phyloP scores from a whole-genome alignment of 176 grass and related monocot species.

The Phyllostachys edulis region DNA sequence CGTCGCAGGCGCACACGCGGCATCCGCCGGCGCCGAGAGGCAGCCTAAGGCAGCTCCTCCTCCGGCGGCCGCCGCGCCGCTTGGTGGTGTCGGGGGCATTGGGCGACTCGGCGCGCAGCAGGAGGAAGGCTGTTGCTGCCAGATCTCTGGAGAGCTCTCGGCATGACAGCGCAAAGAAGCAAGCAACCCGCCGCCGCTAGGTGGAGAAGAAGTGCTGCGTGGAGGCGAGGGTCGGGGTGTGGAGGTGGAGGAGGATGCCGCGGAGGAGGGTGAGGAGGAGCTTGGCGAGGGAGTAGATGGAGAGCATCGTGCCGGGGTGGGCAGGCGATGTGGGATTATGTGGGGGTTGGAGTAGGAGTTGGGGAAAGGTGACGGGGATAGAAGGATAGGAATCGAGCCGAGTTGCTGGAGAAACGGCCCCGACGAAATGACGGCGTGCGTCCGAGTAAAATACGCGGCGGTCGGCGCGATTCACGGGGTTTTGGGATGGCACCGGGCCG shows the following conservation, averaged over 20 bases:
- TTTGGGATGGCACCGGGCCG: background rate
- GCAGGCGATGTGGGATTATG: slow-evolving; percentile 6
- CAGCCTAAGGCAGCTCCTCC: slow-evolving; percentile 53
- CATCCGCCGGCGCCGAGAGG: slow-evolving; percentile 59
- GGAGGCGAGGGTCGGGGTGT: background rate
- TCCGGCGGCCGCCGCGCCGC: background rate
- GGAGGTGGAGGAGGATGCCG: slow-evolving; percentile 30
- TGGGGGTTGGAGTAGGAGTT: slow-evolving; percentile 22
- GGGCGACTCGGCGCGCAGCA: slow-evolving; percentile 43
- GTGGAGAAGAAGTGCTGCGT: slow-evolving; percentile 41
- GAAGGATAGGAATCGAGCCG: background rate
- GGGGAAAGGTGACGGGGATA: slow-evolving; percentile 26
- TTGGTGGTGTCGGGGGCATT: slow-evolving; percentile 18
- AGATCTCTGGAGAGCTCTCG: slow-evolving; percentile 46
- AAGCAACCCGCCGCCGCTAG: background rate
- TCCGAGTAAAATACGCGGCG: background rate
- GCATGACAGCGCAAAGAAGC: background rate
- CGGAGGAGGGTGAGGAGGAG: slow-evolving; percentile 40
- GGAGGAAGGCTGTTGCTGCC: slow-evolving; percentile 57
- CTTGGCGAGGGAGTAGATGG: slow-evolving; percentile 36
- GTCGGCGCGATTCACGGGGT: slow-evolving; percentile 39
- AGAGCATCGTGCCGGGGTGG: slow-evolving; percentile 39
- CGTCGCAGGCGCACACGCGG: slow-evolving; percentile 75
- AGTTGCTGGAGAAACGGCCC: background rate
- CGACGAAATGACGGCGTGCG: background rate